These are phyloP conservation scores for Hypoxylon rubiginosum DNA, from an alignment of 2,329 filamentous ascomycete genomes.

Conservation along the genomic window DNA sequence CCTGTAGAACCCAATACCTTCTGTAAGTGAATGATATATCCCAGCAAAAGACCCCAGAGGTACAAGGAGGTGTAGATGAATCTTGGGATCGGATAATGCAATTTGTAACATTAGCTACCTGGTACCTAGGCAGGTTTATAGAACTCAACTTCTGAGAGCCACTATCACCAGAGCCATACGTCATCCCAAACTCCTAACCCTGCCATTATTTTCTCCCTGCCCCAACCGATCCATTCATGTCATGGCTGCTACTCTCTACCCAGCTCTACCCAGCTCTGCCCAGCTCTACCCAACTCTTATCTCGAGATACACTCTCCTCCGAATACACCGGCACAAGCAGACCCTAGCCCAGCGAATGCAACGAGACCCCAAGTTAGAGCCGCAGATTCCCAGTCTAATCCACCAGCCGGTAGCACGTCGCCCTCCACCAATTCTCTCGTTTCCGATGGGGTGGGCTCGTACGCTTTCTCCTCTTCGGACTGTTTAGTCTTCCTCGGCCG, in stretches of 20 bases:
- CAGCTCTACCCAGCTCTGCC: too few species aligned
- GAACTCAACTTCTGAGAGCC: not conserved
- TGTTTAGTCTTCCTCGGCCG: conserved; percentile 43
- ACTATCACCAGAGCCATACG: not conserved
- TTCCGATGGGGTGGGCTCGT: conserved; percentile 56
- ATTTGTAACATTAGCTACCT: not conserved
- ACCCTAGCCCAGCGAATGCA: conserved; percentile 59
- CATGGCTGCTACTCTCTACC: not conserved
- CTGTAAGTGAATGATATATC: not conserved
- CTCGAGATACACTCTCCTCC: conserved; percentile 61
- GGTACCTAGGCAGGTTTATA: not conserved
- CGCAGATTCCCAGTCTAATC: conserved; percentile 62
- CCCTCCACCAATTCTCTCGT: conserved; percentile 54
- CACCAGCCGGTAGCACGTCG: conserved; percentile 57
- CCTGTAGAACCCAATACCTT: not conserved
- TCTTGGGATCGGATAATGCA: not conserved
- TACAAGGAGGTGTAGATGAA: not conserved
- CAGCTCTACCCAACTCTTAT: conserved; percentile 44
- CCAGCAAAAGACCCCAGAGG: not conserved
- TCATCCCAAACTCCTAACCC: conserved; percentile 21
- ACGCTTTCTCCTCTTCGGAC: conserved; percentile 52
- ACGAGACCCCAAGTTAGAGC: conserved; percentile 62
- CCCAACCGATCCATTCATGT: conserved; percentile 1
- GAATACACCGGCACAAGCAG: conserved; percentile 61
- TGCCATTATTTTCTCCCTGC: conserved; percentile 21